Conservation (phyloP, 140 eudicot genomes). For the Stevia rebaudiana region DNA sequence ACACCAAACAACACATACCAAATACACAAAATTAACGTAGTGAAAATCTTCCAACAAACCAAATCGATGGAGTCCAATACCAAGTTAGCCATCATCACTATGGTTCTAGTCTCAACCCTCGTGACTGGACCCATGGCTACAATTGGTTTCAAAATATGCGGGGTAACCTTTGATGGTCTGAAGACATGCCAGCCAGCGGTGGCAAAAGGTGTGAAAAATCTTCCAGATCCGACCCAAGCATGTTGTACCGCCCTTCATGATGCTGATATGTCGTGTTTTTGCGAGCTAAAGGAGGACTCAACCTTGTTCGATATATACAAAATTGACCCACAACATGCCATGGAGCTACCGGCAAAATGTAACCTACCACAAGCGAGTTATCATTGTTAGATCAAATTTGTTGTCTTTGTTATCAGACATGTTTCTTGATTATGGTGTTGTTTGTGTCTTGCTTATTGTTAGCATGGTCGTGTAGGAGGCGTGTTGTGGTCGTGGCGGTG, state of each 20-base stretch:
- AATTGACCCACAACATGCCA: conserved; percentile 43
- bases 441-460: conserved; percentile 14
- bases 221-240: conserved; percentile 20
- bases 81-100: conserved; percentile 28
- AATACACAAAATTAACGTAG: conserved; percentile 11
- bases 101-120: conserved; percentile 27
- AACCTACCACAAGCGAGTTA: conserved; percentile 30
- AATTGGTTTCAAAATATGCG: conserved; percentile 33
- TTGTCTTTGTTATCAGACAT: conserved; percentile 9
- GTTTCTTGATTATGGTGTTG: not conserved
- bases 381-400: conserved; percentile 32
- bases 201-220: conserved; percentile 35
- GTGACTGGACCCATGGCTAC: conserved; percentile 21
- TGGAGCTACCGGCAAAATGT: conserved; percentile 50
- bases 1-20: conserved; percentile 12
- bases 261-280: conserved; percentile 48
- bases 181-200: conserved; percentile 48
- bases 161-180: conserved; percentile 30
- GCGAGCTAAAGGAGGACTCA: conserved; percentile 48
- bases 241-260: conserved; percentile 44
- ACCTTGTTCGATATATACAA: conserved; percentile 24
- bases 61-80: conserved; percentile 23
- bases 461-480: not conserved
- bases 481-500: conserved; percentile 4
- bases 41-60: not conserved